These are phyloP conservation scores for Alloteropsis angusta DNA, from an alignment of 202 grass and related monocot species.

Conservation along the genomic window DNA sequence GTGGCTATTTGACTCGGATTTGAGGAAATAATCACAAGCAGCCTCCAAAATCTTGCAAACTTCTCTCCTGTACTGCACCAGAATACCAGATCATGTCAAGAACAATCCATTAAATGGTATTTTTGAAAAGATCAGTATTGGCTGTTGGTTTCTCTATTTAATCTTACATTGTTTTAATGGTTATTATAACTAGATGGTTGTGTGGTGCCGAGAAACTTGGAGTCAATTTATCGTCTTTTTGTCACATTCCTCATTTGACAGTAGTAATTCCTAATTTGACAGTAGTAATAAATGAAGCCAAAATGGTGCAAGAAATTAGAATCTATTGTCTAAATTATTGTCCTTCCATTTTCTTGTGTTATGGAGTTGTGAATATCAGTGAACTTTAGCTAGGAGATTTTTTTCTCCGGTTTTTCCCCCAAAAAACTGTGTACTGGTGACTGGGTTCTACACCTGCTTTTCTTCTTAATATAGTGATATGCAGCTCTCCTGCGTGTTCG, in stretches of 20 bases:
- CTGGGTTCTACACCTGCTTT: too few relatives aligned
- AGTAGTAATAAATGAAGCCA: background rate
- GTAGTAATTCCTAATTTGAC: background rate
- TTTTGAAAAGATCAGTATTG: slow-evolving; percentile 11
- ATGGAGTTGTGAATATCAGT: slow-evolving; percentile 5
- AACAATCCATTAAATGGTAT: slow-evolving; percentile 12
- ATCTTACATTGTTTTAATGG: background rate
- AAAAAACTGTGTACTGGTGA: too few relatives aligned
- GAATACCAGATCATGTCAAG: slow-evolving; percentile 13
- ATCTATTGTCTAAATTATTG: background rate
- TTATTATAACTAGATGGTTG: slow-evolving; percentile 2
- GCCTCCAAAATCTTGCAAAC: slow-evolving; percentile 69
- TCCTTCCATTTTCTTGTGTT: background rate
- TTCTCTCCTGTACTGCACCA: slow-evolving; percentile 78
- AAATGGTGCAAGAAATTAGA: slow-evolving; percentile 5
- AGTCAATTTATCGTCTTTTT: slow-evolving; percentile 14
- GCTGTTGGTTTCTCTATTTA: background rate
- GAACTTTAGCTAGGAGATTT: background rate
- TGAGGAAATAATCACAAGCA: slow-evolving; percentile 49
- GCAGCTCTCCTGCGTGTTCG: too few relatives aligned
- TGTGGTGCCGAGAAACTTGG: background rate
- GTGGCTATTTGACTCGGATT: slow-evolving; percentile 23
- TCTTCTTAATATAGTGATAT: too few relatives aligned
- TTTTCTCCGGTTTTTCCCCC: too few relatives aligned
- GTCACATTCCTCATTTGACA: slow-evolving; percentile 10